Evolutionary conservation across 169 alveolate species (phyloP).

Genomic region (Plasmodium inui): DNA sequence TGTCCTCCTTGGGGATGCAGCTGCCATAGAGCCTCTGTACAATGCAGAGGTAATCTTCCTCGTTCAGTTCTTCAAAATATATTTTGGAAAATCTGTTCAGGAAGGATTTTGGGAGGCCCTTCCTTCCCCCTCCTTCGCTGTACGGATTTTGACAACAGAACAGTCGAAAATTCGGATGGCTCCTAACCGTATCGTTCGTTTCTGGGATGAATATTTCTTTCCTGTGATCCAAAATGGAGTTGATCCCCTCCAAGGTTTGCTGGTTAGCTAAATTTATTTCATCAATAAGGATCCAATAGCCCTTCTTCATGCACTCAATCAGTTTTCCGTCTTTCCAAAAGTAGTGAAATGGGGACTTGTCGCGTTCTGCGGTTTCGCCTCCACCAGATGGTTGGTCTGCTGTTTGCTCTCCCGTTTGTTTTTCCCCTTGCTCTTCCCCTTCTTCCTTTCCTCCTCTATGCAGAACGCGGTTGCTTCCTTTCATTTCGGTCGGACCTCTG

Average conservation of each 20-base stretch:
- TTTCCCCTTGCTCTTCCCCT: not conserved
- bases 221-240: slow-evolving; percentile 98
- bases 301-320: slow-evolving; percentile 95
- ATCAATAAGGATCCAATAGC: slow-evolving; percentile 99
- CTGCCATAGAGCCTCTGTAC: slow-evolving; percentile 83
- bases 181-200: slow-evolving; percentile 91
- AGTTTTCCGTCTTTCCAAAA: slow-evolving; percentile 99
- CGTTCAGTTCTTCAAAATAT: slow-evolving; percentile 89
- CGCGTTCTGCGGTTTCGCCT: not conserved
- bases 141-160: slow-evolving; percentile 99
- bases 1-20: slow-evolving; percentile 10
- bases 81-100: slow-evolving; percentile 98
- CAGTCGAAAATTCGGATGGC: slow-evolving; percentile 96
- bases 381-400: not conserved
- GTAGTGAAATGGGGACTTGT: slow-evolving; percentile 47
- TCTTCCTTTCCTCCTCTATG: not conserved
- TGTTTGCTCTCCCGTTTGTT: too few relatives aligned
- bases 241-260: slow-evolving; percentile 98
- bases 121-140: slow-evolving; percentile 97
- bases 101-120: slow-evolving; percentile 98
- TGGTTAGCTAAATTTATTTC: slow-evolving; percentile 99
- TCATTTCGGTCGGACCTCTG: not conserved
- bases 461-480: not conserved
- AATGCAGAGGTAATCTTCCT: slow-evolving; percentile 89
- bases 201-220: slow-evolving; percentile 97